phyloP scores from a whole-genome alignment of 2,329 filamentous ascomycete genomes.

The Fusarium hostae region DNA sequence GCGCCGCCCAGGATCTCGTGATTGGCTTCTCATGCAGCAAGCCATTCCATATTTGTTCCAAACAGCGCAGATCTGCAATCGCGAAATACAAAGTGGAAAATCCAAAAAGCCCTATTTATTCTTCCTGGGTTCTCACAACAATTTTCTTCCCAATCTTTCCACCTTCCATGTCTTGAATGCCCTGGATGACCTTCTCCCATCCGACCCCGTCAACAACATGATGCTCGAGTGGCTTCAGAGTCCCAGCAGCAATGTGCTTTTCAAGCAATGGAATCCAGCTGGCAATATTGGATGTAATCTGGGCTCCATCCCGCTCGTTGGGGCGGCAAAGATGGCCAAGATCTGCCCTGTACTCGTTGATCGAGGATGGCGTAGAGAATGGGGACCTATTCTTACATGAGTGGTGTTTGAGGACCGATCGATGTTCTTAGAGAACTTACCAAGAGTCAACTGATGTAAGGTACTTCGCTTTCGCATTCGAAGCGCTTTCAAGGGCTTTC shows the following conservation, averaged over 20 bases:
- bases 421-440: conserved; percentile 31
- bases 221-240: conserved; percentile 40
- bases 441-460: conserved; percentile 51
- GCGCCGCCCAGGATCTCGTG: not conserved
- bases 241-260: conserved; percentile 36
- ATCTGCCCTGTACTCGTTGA: conserved; percentile 42
- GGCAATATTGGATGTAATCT: conserved; percentile 29
- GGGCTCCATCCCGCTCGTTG: conserved; percentile 15
- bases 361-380: conserved; percentile 34
- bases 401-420: rapidly evolving
- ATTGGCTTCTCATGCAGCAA: not conserved
- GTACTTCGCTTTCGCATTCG: conserved; percentile 43
- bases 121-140: conserved; percentile 33
- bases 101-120: not conserved
- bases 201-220: conserved; percentile 37
- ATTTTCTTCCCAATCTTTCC: conserved; percentile 45
- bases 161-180: conserved; percentile 28
- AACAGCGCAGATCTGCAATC: not conserved
- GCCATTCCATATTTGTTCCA: not conserved
- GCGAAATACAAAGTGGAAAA: not conserved
- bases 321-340: conserved; percentile 42
- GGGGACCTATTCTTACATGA: conserved; percentile 30
- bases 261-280: conserved; percentile 39
- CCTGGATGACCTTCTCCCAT: conserved; percentile 43
- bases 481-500: conserved; percentile 43